Base-by-base conservation (phyloP, 306 rosid species). In the Glycine latifolia region DNA sequence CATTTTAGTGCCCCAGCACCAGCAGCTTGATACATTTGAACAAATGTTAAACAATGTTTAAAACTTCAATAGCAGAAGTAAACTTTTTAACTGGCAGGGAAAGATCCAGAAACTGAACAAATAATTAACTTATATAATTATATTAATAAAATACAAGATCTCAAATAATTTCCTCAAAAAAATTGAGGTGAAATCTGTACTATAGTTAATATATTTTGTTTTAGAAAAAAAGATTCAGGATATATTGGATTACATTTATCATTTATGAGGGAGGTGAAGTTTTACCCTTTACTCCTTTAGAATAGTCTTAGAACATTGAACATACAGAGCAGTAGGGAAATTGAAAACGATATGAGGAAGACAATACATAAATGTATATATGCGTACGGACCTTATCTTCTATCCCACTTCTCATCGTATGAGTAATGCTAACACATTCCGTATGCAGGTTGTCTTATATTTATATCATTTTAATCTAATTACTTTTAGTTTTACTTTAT, bases 371-470 rank as follows among this genome's bases (percentile, higher is more conserved):
- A 20, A 20, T 69, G 63, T 41, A 67, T n/a, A 33, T 44, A 62
- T 49, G 10, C 68, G 37, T 37, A 60, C 41, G 46, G 20, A 68
- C 85, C 91, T 90, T 82, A 82, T 88, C 86, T 75, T 67, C 61
- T 82, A 41, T 67, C 6, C 46, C 72, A 60, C 58, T 39, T 6
- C 77, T 26, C 31, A 26, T 26, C 31, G 31, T 26, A 1, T 26
- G 31, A 26, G 31, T 26, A 26, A 26, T 26, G 31, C 31, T 26
- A 26, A 26, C 1, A 26, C 31, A 26, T 26, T 26, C 31, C 31
- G 31, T 26, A 26, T 2, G 31, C 0, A 26, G 0, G 6, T 9
- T 44, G 6, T 44, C 37, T 3, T 52, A 52, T 35, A 50, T 33
- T 8, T 37, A 10, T 37, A 26, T 37, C 41, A 37, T 59, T 75